phyloP scores from a whole-genome alignment of 2,329 filamentous ascomycete genomes.

The Talaromyces funiculosus region DNA sequence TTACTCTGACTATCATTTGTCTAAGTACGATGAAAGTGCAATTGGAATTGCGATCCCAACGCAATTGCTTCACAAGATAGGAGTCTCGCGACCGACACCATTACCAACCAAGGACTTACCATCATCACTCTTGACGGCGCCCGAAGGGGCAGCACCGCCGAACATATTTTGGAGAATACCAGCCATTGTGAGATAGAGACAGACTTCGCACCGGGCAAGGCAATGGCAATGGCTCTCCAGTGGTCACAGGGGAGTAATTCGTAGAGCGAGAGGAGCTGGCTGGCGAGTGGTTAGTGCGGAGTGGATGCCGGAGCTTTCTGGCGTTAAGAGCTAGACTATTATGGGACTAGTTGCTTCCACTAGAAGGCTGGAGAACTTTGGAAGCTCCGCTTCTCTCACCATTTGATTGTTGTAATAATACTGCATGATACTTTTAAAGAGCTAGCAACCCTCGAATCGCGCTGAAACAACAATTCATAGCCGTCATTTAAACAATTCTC shows the following conservation, averaged over 20 bases:
- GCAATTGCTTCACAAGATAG: not conserved
- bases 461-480: not conserved
- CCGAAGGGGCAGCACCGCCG: constrained; percentile 27
- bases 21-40: not conserved
- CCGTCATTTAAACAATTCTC: not conserved
- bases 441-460: not conserved
- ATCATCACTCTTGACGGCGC: constrained; percentile 30
- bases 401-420: no score
- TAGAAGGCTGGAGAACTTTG: constrained; percentile 2
- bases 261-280: not conserved
- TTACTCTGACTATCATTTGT: no score
- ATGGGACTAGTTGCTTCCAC: not conserved
- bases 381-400: not conserved
- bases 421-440: not conserved
- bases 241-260: not conserved
- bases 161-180: constrained; percentile 37
- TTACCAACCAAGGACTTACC: constrained; percentile 22
- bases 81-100: not conserved
- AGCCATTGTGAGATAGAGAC: constrained; percentile 28
- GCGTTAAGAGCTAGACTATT: not conserved
- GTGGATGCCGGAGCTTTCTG: constrained; percentile 7
- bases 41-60: not conserved
- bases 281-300: constrained; percentile 17
- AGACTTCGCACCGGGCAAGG: not conserved
- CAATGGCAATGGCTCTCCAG: constrained; percentile 1